Evolutionary conservation across 108 stramenopile genomes (phyloP), one percentile per base, ranked within the genome.

Genomic region (Epipyxis sp.): DNA sequence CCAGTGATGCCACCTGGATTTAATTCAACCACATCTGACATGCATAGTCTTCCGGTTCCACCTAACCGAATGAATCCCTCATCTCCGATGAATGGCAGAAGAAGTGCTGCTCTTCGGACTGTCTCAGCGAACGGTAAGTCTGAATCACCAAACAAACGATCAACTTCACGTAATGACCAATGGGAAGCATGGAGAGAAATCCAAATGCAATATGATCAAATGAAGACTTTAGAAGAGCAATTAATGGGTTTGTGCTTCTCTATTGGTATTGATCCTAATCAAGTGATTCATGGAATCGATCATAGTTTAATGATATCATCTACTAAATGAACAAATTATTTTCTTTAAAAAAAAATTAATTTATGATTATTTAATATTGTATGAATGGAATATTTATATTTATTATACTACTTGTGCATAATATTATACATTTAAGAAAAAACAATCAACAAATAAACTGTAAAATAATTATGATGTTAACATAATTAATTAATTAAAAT

Each of bases 181-280:
- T 57, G 71, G 71, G 13, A 74, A 42, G 71, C 71, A 6, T 74
- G 71, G 71, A 27, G 71, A 57, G 71, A 74, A 42, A 20, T 39
- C 3, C 46, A 74, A 32, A 27, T 74, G 50, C 71, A 74, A 42
- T 54, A 35, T 27, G 71, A 74, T 3, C n/a, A 16, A 3, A 74
- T 74, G 44, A 6, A 74, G 25, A 3, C 40, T 34, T 42, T 74
- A 37, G 71, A 74, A 42, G 50, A 57, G n/a, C 71, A 32, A 16
- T 10, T 74, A 10, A 32, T 37, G 6, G 3, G 3, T 42, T 10
- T 74, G 41, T 74, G 71, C 50, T 20, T 6, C 42, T 35, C 71
- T 27, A 37, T 6, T 10, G 50, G 44, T 6, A 27, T 74, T 3
- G 50, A 74, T 37, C 46, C 71, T 27, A 25, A 32, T 32, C 61